These are phyloP conservation scores for Brassica cretica DNA, from an alignment of 345 rosid genomes.

Conservation along the genomic window DNA sequence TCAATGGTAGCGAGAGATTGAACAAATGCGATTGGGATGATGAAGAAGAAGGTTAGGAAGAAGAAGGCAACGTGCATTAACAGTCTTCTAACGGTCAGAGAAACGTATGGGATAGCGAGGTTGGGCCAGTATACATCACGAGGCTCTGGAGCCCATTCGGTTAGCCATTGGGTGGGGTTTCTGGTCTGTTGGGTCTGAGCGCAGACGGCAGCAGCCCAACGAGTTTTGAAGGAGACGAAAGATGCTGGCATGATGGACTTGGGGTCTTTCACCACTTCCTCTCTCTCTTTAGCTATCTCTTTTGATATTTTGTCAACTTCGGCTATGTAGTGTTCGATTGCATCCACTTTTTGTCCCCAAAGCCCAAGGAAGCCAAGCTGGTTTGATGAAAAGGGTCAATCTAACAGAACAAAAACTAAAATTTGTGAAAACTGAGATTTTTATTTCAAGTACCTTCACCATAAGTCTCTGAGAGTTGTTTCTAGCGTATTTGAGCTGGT, in stretches of 20 bases:
- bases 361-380: constrained; percentile 94
- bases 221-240: constrained; percentile 89
- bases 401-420: not conserved
- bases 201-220: constrained; percentile 99
- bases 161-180: constrained; percentile 88
- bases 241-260: constrained; percentile 87
- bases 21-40: constrained; percentile 84
- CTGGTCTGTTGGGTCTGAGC: constrained; percentile 95
- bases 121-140: constrained; percentile 89
- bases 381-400: constrained; percentile 13
- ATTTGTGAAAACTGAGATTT: not conserved
- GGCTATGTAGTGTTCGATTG: constrained; percentile 61
- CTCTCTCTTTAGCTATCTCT: constrained; percentile 73
- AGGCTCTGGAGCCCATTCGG: constrained; percentile 98
- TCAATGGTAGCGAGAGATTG: constrained; percentile 89
- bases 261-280: constrained; percentile 70
- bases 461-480: constrained; percentile 50
- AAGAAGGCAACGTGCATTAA: constrained; percentile 87
- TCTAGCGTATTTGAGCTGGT: constrained; percentile 67
- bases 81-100: constrained; percentile 67
- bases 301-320: constrained; percentile 63
- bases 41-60: constrained; percentile 93
- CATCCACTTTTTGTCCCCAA: constrained; percentile 79
- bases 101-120: constrained; percentile 84
- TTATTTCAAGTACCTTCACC: constrained; percentile 54